Base-by-base conservation (phyloP, 2,329 filamentous ascomycete species). In the Macrophomina tecta region DNA sequence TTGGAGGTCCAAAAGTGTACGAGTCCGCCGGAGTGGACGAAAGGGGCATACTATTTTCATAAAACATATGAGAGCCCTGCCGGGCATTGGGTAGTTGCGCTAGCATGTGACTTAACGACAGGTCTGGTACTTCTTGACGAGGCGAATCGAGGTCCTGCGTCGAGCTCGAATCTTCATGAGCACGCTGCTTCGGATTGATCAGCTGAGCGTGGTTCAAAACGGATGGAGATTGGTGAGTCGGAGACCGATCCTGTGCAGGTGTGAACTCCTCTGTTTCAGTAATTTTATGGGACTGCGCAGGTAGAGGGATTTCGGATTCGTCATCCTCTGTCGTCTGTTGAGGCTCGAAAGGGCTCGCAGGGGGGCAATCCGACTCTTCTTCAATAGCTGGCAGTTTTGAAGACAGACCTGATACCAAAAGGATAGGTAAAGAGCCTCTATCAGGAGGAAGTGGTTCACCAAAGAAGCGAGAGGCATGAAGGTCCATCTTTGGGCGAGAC, bases 401-500 rank as follows among this genome's bases (percentile, higher is more conserved):
- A 16, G 45, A 40, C 16, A 30, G 8, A 5, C 48, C 46, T n/a
- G 46, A 49, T 38, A 30, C 12, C 12, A 38, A 34, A 6, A 30
- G 12, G 9, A 9, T 23, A 38, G 58, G 16, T 4, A 46, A 32
- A 16, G 12, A 12, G 4, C 28, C 40, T 30, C 23, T 18, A 23
- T 48, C 30, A n/a, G 45, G 8, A 5, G 30, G 28, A 38, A 16
- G 6, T 11, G 48, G 23, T 18, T 18, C 18, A n/a, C n/a, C 11
- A 28, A 48, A 66, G 28, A 61, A 60, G 5, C 28, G 34, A 16
- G 63, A 65, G 8, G 11, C 32, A 7, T 48, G 34, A 2, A 65
- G 52, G 3, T 16, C 23, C 63, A 65, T 65, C 8, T 56, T 40
- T 14, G 63, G 63, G 4, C 52, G 52, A 14, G 51, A n/a, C 23